Evolutionary conservation across 257 asterid genomes (phyloP).

Genomic region (Ajuga chamaepitys): DNA sequence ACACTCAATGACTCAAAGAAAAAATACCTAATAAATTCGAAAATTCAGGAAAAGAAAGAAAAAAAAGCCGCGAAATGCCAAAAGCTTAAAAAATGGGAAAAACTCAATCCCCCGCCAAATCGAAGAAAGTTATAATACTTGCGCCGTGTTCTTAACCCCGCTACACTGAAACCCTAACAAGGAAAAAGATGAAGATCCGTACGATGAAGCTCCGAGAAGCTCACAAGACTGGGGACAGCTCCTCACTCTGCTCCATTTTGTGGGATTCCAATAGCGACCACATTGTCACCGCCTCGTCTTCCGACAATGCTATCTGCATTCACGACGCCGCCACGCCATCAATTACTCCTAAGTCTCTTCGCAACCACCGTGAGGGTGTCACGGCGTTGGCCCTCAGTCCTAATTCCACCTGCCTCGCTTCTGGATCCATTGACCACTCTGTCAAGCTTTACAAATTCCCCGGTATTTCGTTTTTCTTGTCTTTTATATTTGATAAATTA

Average conservation of each 20-base stretch:
- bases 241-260: slow-evolving; percentile 51
- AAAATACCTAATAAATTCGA: no score
- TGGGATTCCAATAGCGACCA: slow-evolving; percentile 65
- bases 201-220: slow-evolving; percentile 86
- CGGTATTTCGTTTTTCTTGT: slow-evolving; percentile 26
- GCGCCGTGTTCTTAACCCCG: not conserved
- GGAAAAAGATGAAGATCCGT: slow-evolving; percentile 65
- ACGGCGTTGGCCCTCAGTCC: slow-evolving; percentile 71
- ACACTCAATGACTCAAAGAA: no score
- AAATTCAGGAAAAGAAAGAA: no score
- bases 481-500: not conserved
- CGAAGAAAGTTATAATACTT: not conserved
- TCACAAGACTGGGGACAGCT: slow-evolving; percentile 42
- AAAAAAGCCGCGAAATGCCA: slow-evolving; percentile 15
- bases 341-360: slow-evolving; percentile 50
- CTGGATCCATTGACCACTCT: slow-evolving; percentile 87
- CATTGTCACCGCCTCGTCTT: slow-evolving; percentile 75
- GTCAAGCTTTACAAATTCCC: slow-evolving; percentile 96
- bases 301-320: slow-evolving; percentile 71
- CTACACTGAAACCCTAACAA: slow-evolving; percentile 6
- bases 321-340: slow-evolving; percentile 59
- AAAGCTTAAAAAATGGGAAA: slow-evolving; percentile 6
- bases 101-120: slow-evolving; percentile 15
- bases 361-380: slow-evolving; percentile 81
- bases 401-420: slow-evolving; percentile 88